Evolutionary conservation across 257 asterid genomes (phyloP).

Genomic region (Coffea eugenioides): DNA sequence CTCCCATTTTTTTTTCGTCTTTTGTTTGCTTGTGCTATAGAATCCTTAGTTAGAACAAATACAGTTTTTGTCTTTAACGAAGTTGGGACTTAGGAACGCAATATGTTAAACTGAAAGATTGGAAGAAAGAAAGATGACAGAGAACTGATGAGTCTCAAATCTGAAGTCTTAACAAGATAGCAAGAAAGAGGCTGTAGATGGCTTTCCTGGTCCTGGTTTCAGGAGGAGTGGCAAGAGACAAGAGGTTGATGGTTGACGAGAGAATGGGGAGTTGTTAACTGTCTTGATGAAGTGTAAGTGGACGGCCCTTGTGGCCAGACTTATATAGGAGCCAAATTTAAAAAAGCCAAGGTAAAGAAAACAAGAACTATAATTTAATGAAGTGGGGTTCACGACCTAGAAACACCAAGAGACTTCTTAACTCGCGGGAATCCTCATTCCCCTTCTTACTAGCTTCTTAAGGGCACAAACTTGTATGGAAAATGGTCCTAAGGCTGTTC

Average conservation of each 20-base stretch:
- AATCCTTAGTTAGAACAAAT: not conserved
- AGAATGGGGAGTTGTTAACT: too few relatives aligned
- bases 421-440: constrained; percentile 19
- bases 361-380: constrained; percentile 10
- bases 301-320: constrained; percentile 3
- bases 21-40: not conserved
- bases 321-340: constrained; percentile 9
- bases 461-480: constrained; percentile 19
- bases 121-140: not conserved
- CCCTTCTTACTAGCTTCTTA: not conserved
- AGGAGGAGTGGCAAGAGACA: not conserved
- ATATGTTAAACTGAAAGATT: not conserved
- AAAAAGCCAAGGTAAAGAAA: not conserved
- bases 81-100: not conserved
- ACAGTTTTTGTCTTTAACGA: not conserved
- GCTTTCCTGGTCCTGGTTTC: not conserved
- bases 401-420: constrained; percentile 39
- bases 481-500: not conserved
- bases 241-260: not conserved
- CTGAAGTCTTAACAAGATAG: not conserved
- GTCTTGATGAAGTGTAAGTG: not conserved
- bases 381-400: constrained; percentile 33
- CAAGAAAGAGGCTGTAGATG: not conserved
- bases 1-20: constrained; percentile 48
- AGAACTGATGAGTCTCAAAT: not conserved